These are phyloP conservation scores for Pichia inconspicua DNA, from an alignment of 1,139 yeast genomes.

Conservation along the genomic window DNA sequence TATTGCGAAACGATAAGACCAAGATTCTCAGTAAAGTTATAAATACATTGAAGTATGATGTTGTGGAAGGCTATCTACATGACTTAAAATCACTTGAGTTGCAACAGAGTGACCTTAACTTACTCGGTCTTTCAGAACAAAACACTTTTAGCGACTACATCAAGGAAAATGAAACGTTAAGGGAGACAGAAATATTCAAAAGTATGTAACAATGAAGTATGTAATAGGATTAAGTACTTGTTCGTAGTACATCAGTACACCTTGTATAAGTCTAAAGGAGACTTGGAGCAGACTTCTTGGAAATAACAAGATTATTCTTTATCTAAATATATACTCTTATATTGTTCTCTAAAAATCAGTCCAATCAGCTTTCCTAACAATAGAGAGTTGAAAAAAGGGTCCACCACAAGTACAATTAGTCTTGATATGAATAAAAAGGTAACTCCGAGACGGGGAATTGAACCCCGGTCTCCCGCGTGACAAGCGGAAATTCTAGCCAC, in stretches of 20 bases:
- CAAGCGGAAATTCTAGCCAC: constrained; percentile 17
- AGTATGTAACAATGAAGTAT: neutral
- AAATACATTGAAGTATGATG: neutral
- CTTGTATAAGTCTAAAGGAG: too few relatives aligned
- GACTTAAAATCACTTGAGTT: neutral
- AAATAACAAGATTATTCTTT: too few relatives aligned
- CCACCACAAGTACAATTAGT: too few relatives aligned
- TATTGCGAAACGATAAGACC: neutral
- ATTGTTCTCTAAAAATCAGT: too few relatives aligned
- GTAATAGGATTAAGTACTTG: too few relatives aligned
- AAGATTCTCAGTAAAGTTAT: neutral
- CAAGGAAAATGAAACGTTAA: neutral
- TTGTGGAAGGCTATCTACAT: neutral
- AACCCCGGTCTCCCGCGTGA: constrained; percentile 17
- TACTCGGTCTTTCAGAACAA: neutral
- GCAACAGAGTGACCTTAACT: neutral
- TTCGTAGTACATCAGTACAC: too few relatives aligned
- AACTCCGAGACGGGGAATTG: constrained; percentile 16
- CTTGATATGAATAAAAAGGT: too few relatives aligned
- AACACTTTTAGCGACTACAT: neutral
- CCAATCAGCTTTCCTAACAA: too few relatives aligned
- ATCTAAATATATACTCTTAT: too few relatives aligned
- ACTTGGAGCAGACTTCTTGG: too few relatives aligned
- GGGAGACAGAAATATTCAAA: neutral
- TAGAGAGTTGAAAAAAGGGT: too few relatives aligned